These are phyloP conservation scores for Suillus americanus DNA, from an alignment of 768 basidiomycete species.

Conservation along the genomic window DNA sequence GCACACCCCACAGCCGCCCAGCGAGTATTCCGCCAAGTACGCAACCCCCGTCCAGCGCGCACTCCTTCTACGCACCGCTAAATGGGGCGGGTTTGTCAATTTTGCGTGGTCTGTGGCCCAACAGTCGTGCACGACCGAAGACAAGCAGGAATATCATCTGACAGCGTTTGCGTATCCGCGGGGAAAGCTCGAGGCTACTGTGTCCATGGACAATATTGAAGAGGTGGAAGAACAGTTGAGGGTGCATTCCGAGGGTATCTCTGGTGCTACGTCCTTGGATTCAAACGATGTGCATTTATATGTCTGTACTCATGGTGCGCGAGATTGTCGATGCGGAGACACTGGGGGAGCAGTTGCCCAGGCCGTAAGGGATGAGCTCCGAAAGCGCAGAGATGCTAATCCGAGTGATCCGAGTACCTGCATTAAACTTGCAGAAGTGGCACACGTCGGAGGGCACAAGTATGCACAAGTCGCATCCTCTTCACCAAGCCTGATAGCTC, in stretches of 20 bases:
- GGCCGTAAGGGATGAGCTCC: constrained; percentile 54
- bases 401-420: constrained; percentile 29
- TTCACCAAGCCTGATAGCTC: constrained; percentile 2
- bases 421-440: constrained; percentile 59
- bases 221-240: constrained; percentile 38
- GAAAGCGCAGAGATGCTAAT: constrained; percentile 32
- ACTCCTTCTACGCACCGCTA: constrained; percentile 42
- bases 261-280: not conserved
- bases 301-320: constrained; percentile 76
- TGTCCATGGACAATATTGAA: constrained; percentile 52
- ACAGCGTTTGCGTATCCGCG: constrained; percentile 52
- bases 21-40: constrained; percentile 45
- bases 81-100: constrained; percentile 60
- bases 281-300: constrained; percentile 46
- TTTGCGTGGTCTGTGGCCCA: constrained; percentile 50
- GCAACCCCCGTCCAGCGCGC: constrained; percentile 50
- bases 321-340: constrained; percentile 80
- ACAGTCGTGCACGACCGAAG: constrained; percentile 12
- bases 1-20: constrained; percentile 48
- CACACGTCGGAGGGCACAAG: constrained; percentile 86
- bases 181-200: constrained; percentile 45
- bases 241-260: constrained; percentile 30
- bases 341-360: constrained; percentile 56
- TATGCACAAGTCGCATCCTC: constrained; percentile 34
- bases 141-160: constrained; percentile 32